Conservation (phyloP, 805 yeast species). For the Wickerhamiella brachini region DNA sequence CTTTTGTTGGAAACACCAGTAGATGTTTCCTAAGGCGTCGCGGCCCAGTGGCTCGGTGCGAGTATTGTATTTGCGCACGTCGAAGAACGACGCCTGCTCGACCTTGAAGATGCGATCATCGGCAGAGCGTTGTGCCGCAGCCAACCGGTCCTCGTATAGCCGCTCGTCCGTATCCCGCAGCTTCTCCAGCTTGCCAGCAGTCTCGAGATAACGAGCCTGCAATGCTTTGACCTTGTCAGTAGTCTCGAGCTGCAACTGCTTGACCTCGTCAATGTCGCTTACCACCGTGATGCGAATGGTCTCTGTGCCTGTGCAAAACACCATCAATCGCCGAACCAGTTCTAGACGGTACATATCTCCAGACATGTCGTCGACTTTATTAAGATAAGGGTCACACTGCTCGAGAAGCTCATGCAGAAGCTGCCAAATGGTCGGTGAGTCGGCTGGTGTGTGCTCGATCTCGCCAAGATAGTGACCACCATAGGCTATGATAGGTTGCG, state of each 20-base stretch:
- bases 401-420: conserved; percentile 18
- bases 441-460: conserved; percentile 24
- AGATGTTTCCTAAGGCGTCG: conserved; percentile 24
- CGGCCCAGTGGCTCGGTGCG: conserved; percentile 24
- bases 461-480: conserved; percentile 18
- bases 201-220: conserved; percentile 16
- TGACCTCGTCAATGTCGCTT: conserved; percentile 22
- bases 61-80: conserved; percentile 19
- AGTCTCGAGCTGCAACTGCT: conserved; percentile 16
- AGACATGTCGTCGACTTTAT: conserved; percentile 11
- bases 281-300: conserved; percentile 24
- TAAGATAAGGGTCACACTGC: conserved; percentile 9
- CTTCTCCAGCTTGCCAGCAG: conserved; percentile 14
- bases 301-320: conserved; percentile 23
- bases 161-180: conserved; percentile 14
- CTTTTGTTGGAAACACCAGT: conserved; percentile 27
- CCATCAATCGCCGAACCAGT: conserved; percentile 19
- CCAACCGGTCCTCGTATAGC: conserved; percentile 18
- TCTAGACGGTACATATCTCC: conserved; percentile 19
- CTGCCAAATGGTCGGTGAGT: conserved; percentile 23
- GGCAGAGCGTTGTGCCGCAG: conserved; percentile 17
- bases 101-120: conserved; percentile 17
- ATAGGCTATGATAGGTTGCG: conserved; percentile 18
- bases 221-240: conserved; percentile 19
- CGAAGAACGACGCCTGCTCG: conserved; percentile 20